Base-by-base conservation (phyloP, 139 green algal species). In the Volvox reticuliferus region DNA sequence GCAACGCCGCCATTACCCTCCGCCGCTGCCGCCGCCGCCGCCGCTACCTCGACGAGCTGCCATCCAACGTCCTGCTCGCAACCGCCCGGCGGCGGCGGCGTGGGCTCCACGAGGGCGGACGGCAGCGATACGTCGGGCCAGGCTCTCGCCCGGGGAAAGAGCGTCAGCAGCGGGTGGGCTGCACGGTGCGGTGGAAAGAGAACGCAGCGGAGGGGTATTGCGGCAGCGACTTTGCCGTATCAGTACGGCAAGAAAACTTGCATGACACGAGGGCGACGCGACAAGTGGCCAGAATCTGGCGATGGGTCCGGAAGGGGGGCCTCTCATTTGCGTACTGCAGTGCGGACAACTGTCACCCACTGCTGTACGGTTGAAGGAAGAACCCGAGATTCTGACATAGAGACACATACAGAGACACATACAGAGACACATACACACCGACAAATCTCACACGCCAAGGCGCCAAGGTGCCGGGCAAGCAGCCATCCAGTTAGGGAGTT, bases 61-160 rank as follows among this genome's bases (percentile, higher is more conserved):
- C 84, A 89, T 1, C 84, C 84, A 37, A 89, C 84, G 1, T 81
- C 37, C 0, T 20, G 36, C 68, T 76, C 68, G 14, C 9, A 18
- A 12, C 68, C 68, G 26, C 84, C 68, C 13, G 18, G 68, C 5
- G 84, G 84, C 68, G 84, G 84, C 68, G 69, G 84, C 9, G 84
- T 82, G 67, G 84, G 84, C 68, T 89, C 84, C 33, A 82, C 68
- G 68, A 89, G 35, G 14, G 36, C 35, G 36, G 36, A 17, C 1
- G 84, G 84, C 26, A 81, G 68, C 35, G 84, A 89, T 28, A 89
- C 68, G 24, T 89, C 84, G 14, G 84, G 84, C 84, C 84, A 89
- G 68, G 82, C 63, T 33, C 63, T 26, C 0, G 63, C 17, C 0
- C 82, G 82, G 18, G 82, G 82, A 24, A 79, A 88, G 18, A 88